Conservation (phyloP, 371 early-diverging fungal species). For the Mortierella sp. region DNA sequence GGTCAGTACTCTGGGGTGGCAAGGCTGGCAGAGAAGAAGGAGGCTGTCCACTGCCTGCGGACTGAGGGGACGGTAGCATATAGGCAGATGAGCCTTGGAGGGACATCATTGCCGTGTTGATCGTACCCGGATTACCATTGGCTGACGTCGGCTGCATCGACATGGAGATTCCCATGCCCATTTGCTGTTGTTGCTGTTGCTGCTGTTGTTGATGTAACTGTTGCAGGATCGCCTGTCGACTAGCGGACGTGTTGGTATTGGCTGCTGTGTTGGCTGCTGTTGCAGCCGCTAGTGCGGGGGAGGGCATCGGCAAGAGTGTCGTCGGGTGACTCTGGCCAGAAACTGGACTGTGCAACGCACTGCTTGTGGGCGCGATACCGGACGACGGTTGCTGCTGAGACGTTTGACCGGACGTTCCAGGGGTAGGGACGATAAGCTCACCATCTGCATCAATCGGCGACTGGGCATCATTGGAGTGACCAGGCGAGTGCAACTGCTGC, state of each 20-base stretch:
- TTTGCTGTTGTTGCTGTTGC: slow-evolving; percentile 25
- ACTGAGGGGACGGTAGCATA: slow-evolving; percentile 38
- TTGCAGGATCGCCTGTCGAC: slow-evolving; percentile 46
- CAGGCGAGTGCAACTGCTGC: slow-evolving; percentile 25
- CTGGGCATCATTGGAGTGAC: slow-evolving; percentile 39
- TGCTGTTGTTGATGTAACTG: slow-evolving; percentile 49
- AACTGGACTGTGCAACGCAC: slow-evolving; percentile 26
- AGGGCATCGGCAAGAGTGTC: slow-evolving; percentile 41
- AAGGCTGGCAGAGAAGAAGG: slow-evolving; percentile 19
- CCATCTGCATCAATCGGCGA: slow-evolving; percentile 38
- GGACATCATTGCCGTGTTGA: slow-evolving; percentile 47
- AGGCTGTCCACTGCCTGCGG: slow-evolving; percentile 21
- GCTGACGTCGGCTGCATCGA: slow-evolving; percentile 32
- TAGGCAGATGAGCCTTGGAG: slow-evolving; percentile 46
- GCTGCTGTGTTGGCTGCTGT: slow-evolving; percentile 50
- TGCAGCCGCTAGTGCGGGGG: slow-evolving; percentile 41
- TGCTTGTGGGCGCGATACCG: slow-evolving; percentile 17
- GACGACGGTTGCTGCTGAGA: slow-evolving; percentile 13
- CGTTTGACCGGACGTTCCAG: slow-evolving; percentile 26
- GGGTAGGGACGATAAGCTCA: slow-evolving; percentile 28
- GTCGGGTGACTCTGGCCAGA: slow-evolving; percentile 21
- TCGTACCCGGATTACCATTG: slow-evolving; percentile 20
- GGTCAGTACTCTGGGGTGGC: slow-evolving; percentile 54
- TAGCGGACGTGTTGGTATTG: slow-evolving; percentile 35
- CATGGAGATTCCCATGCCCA: slow-evolving; percentile 51